Percentiles rank a stretch among this genome's conserved stretches.
Conservation (phyloP, 2,329 filamentous ascomycete species). For the Aspergillus clavatus region DNA sequence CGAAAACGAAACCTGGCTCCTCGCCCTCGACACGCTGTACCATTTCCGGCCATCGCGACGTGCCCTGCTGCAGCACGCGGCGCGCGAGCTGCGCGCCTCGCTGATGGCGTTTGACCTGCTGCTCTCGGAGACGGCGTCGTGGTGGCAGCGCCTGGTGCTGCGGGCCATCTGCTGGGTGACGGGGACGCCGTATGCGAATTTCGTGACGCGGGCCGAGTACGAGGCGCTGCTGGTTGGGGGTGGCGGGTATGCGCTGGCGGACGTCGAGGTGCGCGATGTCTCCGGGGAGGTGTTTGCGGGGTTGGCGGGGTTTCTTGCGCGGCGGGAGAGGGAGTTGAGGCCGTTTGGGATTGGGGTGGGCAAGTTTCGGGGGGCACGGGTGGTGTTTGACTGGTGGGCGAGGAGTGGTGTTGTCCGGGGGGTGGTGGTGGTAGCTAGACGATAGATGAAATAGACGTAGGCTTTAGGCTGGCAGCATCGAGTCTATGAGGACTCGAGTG, state of each 20-base stretch:
- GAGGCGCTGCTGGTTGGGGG: conserved; percentile 40
- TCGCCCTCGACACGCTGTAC: conserved; percentile 55
- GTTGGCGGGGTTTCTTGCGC: conserved; percentile 42
- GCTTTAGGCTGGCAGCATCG: too few relatives aligned
- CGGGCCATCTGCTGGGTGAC: conserved; percentile 45
- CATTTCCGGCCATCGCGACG: conserved; percentile 52
- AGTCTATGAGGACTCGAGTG: too few relatives aligned
- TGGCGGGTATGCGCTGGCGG: conserved; percentile 45
- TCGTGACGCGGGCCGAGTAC: conserved; percentile 47
- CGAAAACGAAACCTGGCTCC: conserved; percentile 43
- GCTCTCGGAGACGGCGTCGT: conserved; percentile 22
- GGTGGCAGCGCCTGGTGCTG: conserved; percentile 32
- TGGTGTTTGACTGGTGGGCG: conserved; percentile 43
- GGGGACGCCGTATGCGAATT: conserved; percentile 47
- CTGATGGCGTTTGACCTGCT: conserved; percentile 55
- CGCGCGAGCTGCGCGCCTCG: conserved; percentile 41
- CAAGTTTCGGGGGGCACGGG: conserved; percentile 29
- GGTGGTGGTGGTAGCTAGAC: conserved; percentile 37
- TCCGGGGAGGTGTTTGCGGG: conserved; percentile 51
- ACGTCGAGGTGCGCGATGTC: conserved; percentile 47
- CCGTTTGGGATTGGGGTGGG: conserved; percentile 37
- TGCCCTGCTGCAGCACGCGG: conserved; percentile 43
- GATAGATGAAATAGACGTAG: not conserved
- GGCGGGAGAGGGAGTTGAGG: conserved; percentile 32
- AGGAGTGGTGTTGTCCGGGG: conserved; percentile 35